Evolutionary conservation across 108 stramenopile genomes (phyloP).

Genomic region (Pseudonitzschia delicatissima): DNA sequence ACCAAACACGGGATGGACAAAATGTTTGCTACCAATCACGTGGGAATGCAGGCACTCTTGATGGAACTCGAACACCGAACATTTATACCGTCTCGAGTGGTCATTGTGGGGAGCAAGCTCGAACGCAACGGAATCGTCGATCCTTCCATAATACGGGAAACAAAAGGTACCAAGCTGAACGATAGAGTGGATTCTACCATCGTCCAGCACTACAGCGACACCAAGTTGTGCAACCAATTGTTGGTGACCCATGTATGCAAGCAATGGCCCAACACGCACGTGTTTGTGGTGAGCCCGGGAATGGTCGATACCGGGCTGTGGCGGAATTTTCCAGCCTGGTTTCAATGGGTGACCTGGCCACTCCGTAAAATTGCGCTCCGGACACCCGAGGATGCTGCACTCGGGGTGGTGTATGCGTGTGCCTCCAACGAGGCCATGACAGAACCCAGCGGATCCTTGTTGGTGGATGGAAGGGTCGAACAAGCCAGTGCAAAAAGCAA

Average conservation of each 20-base stretch:
- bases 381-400: conserved; percentile 4
- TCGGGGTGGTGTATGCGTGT: conserved; percentile 3
- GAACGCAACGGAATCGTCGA: not conserved
- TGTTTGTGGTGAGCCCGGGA: not conserved
- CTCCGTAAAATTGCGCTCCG: conserved; percentile 1
- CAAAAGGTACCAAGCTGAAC: not conserved
- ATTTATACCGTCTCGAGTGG: not conserved
- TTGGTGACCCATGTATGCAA: not conserved
- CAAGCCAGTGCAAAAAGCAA: not conserved
- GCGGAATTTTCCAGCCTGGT: conserved; percentile 7
- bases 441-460: not conserved
- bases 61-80: not conserved
- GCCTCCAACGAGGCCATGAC: not conserved
- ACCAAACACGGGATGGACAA: not conserved
- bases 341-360: conserved; percentile 1
- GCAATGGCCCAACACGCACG: not conserved
- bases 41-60: not conserved
- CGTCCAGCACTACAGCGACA: not conserved
- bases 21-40: conserved; percentile 3
- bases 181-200: not conserved
- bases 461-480: not conserved
- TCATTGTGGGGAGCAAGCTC: conserved; percentile 8
- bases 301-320: conserved; percentile 6
- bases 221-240: conserved; percentile 1
- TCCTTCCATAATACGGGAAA: not conserved